Evolutionary conservation across 441 rosid species (phyloP), one percentile per base, ranked within the genome.

Genomic region (Pelargonium myrrhifolium): DNA sequence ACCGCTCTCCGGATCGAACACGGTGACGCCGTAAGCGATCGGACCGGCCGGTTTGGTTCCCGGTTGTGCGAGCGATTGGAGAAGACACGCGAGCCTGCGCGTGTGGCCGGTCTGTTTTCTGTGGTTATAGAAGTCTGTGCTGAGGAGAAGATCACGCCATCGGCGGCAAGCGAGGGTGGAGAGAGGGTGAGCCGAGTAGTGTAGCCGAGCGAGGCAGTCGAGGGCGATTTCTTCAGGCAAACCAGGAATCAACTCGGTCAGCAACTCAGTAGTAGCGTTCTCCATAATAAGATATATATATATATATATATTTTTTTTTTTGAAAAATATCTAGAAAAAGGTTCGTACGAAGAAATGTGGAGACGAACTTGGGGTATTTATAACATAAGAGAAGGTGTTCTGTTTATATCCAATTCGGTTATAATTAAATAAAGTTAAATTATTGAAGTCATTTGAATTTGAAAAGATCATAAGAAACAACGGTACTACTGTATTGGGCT

Each of bases 201-300:
- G 84, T 18, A 81, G 28, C 9, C 83, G 83, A 66, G 67, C 66
- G 11, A 86, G 70, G 74, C 88, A 86, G 58, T 86, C 83, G 47
- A 84, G 65, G 6, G 78, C 85, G 18, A 86, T 42, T 55, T 84
- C 88, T 39, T 78, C 78, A 0, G 90, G 90, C 37, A 86, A 71
- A 39, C 74, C 77, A 0, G 85, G 81, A 18, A 86, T 53, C 70
- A 84, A 55, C 45, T 81, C 84, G 2, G 42, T 3, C 11, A 67
- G 3, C n/a, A 15, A 56, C 69, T 62, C 28, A 5, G 18, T 35
- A 11, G 15, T 12, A 5, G 4, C 14, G 15, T 11, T 47, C 53
- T 1, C 11, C 45, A 40, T 40, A 1, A 24, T 24, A 24, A n/a
- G n/a, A n/a, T n/a, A n/a, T n/a, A n/a, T n/a, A n/a, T n/a, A n/a